Base-by-base conservation (phyloP, 495 filamentous ascomycete species). In the Clavariopsis aquatica region DNA sequence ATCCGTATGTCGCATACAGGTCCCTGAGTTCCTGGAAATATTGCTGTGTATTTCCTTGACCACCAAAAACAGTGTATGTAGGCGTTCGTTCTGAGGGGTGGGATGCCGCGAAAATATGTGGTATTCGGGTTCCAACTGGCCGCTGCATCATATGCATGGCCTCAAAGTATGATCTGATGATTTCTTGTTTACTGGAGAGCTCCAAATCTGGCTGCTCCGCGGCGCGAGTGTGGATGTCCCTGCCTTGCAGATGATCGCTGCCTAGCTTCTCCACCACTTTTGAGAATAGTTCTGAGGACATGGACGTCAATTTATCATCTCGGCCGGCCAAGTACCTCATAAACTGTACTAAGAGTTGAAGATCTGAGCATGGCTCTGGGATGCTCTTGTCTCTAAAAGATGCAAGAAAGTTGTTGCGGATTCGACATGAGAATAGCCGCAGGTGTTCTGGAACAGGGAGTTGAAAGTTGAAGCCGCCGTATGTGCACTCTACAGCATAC, bases 31-130 rank as follows among this genome's bases (percentile, higher is more conserved):
- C 65, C 13, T 58, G 20, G 4, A 69, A 60, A 31, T 60, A 69
- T 5, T 54, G 56, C 28, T 64, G 41, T 20, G 31, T 69, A 20
- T 63, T 69, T 26, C 65, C 65, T 51, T 69, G 65, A 7, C 65
- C 65, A 2, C 65, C 65, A 38, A 69, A 69, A 15, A 69, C 65
- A 6, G 49, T 45, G 49, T 54, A 62, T 41, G 26, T 55, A 12
- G 60, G 49, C 1, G 27, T 62, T 19, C 51, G 15, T 47, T 62
- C 60, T 3, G 60, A 62, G 6, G 60, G 60, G 29, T 53, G 60
- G 6, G 60, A 53, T 2, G 60, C 36, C 8, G 49, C 49, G 36
- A 62, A 62, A 46, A 54, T 49, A 46, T 62, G 60, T 10, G 54
- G 54, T 45, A 57, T 45, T 19, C 36, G 29, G 54, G 15, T 57